A percentile compares a stretch with the other conserved stretches of the same genome.
phyloP scores from a whole-genome alignment of 306 rosid genomes.

The Gynostemma pentaphyllum region DNA sequence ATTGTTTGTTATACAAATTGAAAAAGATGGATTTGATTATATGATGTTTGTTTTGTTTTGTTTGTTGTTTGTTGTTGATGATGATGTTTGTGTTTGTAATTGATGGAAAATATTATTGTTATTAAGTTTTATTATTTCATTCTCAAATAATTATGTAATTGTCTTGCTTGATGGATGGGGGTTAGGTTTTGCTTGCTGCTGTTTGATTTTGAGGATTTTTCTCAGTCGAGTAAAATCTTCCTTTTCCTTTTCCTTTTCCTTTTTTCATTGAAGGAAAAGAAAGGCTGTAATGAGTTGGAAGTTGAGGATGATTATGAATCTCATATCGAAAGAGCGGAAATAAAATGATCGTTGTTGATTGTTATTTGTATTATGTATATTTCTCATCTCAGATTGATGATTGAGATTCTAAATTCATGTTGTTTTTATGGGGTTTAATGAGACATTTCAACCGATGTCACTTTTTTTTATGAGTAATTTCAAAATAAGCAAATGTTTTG shows the following conservation, averaged over 20 bases:
- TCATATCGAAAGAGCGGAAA: neutral
- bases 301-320: neutral
- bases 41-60: no score
- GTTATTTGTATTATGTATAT: no score
- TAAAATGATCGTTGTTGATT: neutral
- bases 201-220: no score
- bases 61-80: no score
- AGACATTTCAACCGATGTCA: no score
- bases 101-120: neutral
- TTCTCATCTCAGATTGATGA: neutral
- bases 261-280: neutral
- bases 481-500: no score
- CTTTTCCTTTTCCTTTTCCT: neutral
- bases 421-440: neutral
- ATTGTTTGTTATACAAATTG: constrained; percentile 39
- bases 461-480: no score
- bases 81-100: neutral
- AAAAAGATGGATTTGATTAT: constrained; percentile 6
- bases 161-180: neutral
- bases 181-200: no score
- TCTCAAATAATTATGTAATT: constrained; percentile 5
- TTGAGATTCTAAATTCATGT: neutral
- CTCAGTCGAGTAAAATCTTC: no score
- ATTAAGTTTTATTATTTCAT: neutral
- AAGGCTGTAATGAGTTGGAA: neutral